Base-by-base conservation (phyloP, 306 rosid species). In the Senna siamea region DNA sequence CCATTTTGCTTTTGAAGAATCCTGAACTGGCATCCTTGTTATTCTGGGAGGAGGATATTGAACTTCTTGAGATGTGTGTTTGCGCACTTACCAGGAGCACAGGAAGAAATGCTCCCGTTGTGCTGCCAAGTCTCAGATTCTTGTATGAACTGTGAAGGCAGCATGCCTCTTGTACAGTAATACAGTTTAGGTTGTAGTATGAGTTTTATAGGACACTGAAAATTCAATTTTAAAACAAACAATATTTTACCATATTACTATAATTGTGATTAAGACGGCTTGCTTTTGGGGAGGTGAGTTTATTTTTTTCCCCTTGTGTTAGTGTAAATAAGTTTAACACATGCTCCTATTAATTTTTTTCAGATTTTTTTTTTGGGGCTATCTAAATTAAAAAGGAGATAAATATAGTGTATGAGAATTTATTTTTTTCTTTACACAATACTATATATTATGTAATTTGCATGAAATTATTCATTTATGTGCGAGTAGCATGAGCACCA, bases 1-100 rank as follows among this genome's bases (percentile, higher is more conserved):
- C 98, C n/a, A 95, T 90, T 85, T 87, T 92, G 96, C 93, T 92
- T 66, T 48, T 95, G 79, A 85, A 87, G 87, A 90, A 92, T 79
- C 96, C 97, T 47, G 92, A 90, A 82, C 65, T 75, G 79, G 98
- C 98, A 5, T 77, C 87, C 48, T 61, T 86, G 11, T 76, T 95
- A 67, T 85, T 83, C 70, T 92, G 96, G 96, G 96, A 92, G 35
- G 99, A 95, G 80, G 99, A 95, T 72, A 81, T 85, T 35, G 90
- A 92, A 69, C 89, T 95, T 68, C 98, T 92, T 11, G 96, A 92
- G 87, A 81, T 86, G 19, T 95, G 99, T 57, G 93, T 86, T 70
- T 95, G 98, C 59, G 87, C 85, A 14, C 97, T 95, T 26, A 82
- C 76, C 82, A 95, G 88, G 86, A 90, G 85, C n/a, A 97, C 66